phyloP scores from a whole-genome alignment of 805 yeast species.

The Cyberlindnera americana region DNA sequence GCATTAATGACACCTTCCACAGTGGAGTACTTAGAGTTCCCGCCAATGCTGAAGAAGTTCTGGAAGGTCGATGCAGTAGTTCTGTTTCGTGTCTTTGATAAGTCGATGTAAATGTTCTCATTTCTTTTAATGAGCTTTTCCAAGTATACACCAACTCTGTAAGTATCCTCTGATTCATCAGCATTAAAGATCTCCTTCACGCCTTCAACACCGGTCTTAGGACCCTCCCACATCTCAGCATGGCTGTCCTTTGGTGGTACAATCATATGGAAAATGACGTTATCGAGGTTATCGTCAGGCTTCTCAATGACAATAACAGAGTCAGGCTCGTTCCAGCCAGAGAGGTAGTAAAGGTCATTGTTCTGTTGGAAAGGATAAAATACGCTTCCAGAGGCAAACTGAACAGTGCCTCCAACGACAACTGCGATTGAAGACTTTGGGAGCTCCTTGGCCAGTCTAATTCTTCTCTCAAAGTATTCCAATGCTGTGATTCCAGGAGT shows the following conservation, averaged over 20 bases:
- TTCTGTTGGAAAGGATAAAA: conserved; percentile 92
- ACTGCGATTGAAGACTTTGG: conserved; percentile 68
- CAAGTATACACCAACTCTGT: conserved; percentile 41
- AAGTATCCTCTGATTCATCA: conserved; percentile 60
- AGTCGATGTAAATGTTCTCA: conserved; percentile 54
- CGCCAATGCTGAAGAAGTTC: conserved; percentile 29
- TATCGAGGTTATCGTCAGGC: conserved; percentile 47
- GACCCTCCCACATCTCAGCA: conserved; percentile 94
- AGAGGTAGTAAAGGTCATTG: conserved; percentile 78
- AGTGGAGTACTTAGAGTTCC: conserved; percentile 26
- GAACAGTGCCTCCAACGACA: conserved; percentile 65
- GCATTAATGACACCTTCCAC: conserved; percentile 27
- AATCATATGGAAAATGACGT: conserved; percentile 66
- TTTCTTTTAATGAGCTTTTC: conserved; percentile 45
- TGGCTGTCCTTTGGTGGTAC: conserved; percentile 79
- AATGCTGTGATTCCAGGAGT: conserved; percentile 85
- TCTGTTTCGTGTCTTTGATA: conserved; percentile 26
- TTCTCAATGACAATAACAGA: conserved; percentile 67
- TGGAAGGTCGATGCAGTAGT: conserved; percentile 23
- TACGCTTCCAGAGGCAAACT: conserved; percentile 86
- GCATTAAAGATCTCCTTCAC: conserved; percentile 85
- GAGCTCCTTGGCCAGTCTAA: conserved; percentile 50
- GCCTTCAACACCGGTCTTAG: conserved; percentile 81
- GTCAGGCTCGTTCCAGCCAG: conserved; percentile 93
- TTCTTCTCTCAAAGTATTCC: conserved; percentile 76